Percentiles rank a stretch among this genome's conserved stretches.
Evolutionary conservation across 371 early-diverging fungal species (phyloP).

Genomic region (Circinella umbellata): DNA sequence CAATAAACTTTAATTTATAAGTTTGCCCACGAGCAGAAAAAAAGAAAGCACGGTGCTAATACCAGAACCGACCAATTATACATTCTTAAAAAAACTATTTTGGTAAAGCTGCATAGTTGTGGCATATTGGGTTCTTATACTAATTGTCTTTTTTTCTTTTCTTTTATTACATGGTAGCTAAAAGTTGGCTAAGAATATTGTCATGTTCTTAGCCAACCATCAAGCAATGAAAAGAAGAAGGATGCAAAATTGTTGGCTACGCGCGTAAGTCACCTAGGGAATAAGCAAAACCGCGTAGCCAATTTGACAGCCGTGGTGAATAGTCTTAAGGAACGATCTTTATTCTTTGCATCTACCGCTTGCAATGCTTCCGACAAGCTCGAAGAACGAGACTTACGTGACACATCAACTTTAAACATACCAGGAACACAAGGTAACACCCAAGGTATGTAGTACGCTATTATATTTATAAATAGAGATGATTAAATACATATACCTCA

Average conservation of each 20-base stretch:
- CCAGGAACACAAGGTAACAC: not conserved
- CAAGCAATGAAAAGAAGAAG: constrained; percentile 1
- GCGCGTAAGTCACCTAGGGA: constrained; percentile 4
- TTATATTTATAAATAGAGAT: not conserved
- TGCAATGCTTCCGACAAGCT: not conserved
- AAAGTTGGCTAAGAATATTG: not conserved
- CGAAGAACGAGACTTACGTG: not conserved
- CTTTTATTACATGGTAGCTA: not conserved
- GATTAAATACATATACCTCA: not conserved
- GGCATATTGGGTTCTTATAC: not conserved
- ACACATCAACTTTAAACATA: not conserved
- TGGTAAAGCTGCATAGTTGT: not conserved
- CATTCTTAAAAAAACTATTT: not conserved
- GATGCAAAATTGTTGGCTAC: not conserved
- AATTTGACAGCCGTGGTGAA: constrained; percentile 1
- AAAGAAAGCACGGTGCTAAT: not conserved
- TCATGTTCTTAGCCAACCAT: not conserved
- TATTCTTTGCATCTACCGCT: not conserved
- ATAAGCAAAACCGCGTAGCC: not conserved
- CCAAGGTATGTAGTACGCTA: constrained; percentile 1
- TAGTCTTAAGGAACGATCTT: not conserved
- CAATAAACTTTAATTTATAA: not conserved
- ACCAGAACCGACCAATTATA: not conserved
- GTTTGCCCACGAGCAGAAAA: not conserved
- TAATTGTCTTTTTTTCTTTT: not conserved